Evolutionary conservation across 345 rosid species (phyloP).

Genomic region (Rhizophora apiculata): DNA sequence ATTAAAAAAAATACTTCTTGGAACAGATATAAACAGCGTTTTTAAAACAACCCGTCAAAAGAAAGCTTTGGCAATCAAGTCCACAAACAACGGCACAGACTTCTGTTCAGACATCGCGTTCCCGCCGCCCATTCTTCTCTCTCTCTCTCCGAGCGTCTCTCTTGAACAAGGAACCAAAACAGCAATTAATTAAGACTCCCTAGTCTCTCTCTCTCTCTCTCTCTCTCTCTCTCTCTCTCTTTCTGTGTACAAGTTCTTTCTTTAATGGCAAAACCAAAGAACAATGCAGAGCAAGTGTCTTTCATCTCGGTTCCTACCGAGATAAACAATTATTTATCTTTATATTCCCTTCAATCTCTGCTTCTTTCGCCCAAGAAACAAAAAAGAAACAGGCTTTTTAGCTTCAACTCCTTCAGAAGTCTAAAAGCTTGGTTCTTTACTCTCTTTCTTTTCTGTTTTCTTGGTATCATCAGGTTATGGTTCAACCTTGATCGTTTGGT

Average conservation of each 20-base stretch:
- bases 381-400: constrained; percentile 29
- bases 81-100: constrained; percentile 11
- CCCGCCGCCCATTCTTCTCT: constrained; percentile 13
- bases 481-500: constrained; percentile 47
- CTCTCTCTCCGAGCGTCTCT: not conserved
- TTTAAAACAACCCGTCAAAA: constrained; percentile 2
- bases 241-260: not conserved
- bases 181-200: not conserved
- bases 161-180: not conserved
- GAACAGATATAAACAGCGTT: not conserved
- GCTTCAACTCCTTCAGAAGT: constrained; percentile 30
- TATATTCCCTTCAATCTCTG: constrained; percentile 56
- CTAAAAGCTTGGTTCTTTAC: constrained; percentile 54
- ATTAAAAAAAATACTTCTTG: not conserved
- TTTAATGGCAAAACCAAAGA: constrained; percentile 30
- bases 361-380: constrained; percentile 59
- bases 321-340: constrained; percentile 35
- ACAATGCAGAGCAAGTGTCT: constrained; percentile 23
- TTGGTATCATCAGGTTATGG: constrained; percentile 45
- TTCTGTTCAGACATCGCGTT: constrained; percentile 9
- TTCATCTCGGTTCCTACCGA: constrained; percentile 34
- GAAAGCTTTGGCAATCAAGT: not conserved
- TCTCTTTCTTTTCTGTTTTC: constrained; percentile 53
- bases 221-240: not conserved
- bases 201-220: not conserved